These are phyloP conservation scores for Senecio squalidus DNA, from an alignment of 140 eudicot genomes.

Conservation along the genomic window DNA sequence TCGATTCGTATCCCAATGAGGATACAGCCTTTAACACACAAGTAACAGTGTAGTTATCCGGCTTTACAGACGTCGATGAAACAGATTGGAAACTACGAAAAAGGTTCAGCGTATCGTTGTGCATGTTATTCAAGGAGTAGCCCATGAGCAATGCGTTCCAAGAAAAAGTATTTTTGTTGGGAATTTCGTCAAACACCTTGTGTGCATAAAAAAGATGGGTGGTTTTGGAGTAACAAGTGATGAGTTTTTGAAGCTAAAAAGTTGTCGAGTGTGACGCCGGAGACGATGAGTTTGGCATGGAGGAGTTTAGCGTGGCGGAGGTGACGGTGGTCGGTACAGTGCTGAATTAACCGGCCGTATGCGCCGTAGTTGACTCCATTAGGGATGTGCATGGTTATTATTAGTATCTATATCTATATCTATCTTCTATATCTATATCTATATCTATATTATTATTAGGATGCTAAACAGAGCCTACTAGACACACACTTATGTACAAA, in stretches of 20 bases:
- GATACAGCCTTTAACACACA: slow-evolving; percentile 73
- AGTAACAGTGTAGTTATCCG: slow-evolving; percentile 54
- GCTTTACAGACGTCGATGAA: slow-evolving; percentile 20
- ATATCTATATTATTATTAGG: too few relatives aligned
- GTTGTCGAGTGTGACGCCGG: slow-evolving; percentile 49
- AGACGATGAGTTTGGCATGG: slow-evolving; percentile 55
- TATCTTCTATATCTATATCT: too few relatives aligned
- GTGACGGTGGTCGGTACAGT: slow-evolving; percentile 48
- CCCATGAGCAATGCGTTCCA: slow-evolving; percentile 61
- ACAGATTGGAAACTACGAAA: slow-evolving; percentile 25
- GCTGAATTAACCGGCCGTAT: slow-evolving; percentile 49
- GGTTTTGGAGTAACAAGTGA: slow-evolving; percentile 41
- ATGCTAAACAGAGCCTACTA: slow-evolving; percentile 28
- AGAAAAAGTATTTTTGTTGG: slow-evolving; percentile 47
- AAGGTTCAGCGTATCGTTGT: slow-evolving; percentile 30
- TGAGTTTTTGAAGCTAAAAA: slow-evolving; percentile 66
- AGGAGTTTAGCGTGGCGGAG: slow-evolving; percentile 47
- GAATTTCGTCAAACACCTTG: slow-evolving; percentile 76
- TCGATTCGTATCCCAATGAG: slow-evolving; percentile 21
- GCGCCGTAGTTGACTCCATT: slow-evolving; percentile 41
- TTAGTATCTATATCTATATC: too few relatives aligned
- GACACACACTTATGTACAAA: slow-evolving; percentile 67
- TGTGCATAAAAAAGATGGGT: slow-evolving; percentile 39
- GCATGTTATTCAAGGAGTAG: slow-evolving; percentile 30
- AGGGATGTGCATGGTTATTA: too few relatives aligned